phyloP scores from a whole-genome alignment of 2,329 filamentous ascomycete species.

The Cadophora luteo-olivacea region DNA sequence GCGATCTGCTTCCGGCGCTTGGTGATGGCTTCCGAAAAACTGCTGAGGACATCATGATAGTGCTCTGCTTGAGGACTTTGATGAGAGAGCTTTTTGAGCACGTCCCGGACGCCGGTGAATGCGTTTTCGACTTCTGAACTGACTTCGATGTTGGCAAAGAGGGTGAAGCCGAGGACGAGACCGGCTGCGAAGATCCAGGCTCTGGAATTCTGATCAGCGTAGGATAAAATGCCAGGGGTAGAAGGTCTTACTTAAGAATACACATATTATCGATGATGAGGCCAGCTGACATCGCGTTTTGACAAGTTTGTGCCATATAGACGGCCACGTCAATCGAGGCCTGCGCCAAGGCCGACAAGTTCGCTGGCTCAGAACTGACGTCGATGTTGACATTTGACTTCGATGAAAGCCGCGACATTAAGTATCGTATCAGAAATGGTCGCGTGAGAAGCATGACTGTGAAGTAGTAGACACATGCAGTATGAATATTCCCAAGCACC shows the following conservation, averaged over 20 bases:
- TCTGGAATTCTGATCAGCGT: background rate
- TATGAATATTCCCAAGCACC: constrained; percentile 28
- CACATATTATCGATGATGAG: constrained; percentile 17
- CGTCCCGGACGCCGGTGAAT: constrained; percentile 15
- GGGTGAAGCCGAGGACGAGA: constrained; percentile 14
- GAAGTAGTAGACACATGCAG: constrained; percentile 33
- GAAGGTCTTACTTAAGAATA: constrained; percentile 7
- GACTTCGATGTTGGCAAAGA: constrained; percentile 17
- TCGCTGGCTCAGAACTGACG: background rate
- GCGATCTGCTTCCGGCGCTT: constrained; percentile 16
- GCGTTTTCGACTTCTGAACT: constrained; percentile 6
- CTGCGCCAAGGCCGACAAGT: constrained; percentile 4
- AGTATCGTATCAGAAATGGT: constrained; percentile 27
- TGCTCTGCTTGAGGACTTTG: constrained; percentile 15
- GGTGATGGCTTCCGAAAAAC: constrained; percentile 13
- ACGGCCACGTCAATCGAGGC: constrained; percentile 16
- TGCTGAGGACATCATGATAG: constrained; percentile 15
- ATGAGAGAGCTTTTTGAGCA: constrained; percentile 12
- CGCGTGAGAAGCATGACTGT: constrained; percentile 30
- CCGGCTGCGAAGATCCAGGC: constrained; percentile 17
- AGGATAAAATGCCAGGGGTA: background rate
- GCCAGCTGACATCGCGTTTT: constrained; percentile 13
- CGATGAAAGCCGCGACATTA: constrained; percentile 9
- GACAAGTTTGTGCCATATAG: constrained; percentile 16
- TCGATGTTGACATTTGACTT: background rate